Conservation (phyloP, 345 rosid species). For the Citrus mangshanensis region DNA sequence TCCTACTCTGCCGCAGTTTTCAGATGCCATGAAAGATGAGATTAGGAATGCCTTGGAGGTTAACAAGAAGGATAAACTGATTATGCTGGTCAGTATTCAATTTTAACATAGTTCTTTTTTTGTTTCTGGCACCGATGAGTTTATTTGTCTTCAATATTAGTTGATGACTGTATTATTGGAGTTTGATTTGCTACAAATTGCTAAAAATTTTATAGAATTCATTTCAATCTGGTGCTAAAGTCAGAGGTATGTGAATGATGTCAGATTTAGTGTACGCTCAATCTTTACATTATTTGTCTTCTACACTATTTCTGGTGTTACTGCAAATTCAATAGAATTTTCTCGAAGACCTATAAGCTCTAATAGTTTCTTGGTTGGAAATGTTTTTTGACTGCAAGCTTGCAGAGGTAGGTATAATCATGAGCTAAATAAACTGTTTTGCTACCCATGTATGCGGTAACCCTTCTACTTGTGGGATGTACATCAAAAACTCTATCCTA, state of each 20-base stretch:
- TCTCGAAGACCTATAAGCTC: neutral
- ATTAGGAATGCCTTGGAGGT: conserved; percentile 13
- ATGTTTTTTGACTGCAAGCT: neutral
- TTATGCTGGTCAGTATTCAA: conserved; percentile 39
- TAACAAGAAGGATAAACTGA: conserved; percentile 32
- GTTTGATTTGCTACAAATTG: neutral
- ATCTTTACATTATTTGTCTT: neutral
- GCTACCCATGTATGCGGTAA: neutral
- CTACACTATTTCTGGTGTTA: neutral
- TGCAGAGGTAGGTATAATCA: neutral
- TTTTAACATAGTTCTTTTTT: neutral
- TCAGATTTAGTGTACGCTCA: neutral
- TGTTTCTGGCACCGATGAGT: neutral
- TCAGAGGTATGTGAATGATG: neutral
- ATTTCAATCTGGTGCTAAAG: neutral
- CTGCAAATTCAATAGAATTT: neutral
- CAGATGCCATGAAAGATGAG: conserved; percentile 1
- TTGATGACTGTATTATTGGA: neutral
- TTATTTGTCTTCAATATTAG: neutral
- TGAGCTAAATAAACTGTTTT: neutral
- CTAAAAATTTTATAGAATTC: conserved; percentile 1
- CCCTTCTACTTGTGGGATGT: neutral
- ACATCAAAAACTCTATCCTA: neutral
- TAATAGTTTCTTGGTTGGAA: neutral
- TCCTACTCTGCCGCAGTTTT: neutral